Conservation (phyloP, 352 stramenopile genomes). For the Phytophthora hybrid region DNA sequence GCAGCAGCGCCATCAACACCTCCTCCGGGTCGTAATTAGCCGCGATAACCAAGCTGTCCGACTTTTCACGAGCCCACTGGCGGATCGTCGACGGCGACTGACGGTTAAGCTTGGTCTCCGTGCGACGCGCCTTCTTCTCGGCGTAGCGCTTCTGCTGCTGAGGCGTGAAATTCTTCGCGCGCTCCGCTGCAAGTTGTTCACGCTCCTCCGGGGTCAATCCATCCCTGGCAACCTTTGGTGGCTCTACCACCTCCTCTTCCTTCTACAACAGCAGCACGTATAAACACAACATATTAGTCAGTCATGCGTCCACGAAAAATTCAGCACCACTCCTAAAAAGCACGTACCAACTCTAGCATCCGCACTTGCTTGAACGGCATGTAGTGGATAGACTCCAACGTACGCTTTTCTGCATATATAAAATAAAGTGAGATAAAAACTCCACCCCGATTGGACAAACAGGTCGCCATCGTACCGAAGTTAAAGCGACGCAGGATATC, state of each 20-base stretch:
- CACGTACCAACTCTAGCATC: conserved; percentile 51
- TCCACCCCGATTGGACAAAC: neutral
- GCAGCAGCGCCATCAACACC: conserved; percentile 89
- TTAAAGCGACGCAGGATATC: conserved; percentile 90
- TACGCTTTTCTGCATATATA: conserved; percentile 59
- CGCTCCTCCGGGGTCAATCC: conserved; percentile 70
- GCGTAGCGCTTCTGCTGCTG: conserved; percentile 84
- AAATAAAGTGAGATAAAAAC: neutral
- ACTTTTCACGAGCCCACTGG: conserved; percentile 74
- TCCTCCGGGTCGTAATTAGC: conserved; percentile 91
- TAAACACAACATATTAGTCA: neutral
- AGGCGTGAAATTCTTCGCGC: conserved; percentile 83
- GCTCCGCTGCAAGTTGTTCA: conserved; percentile 70
- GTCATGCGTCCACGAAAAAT: neutral
- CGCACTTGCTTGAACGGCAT: conserved; percentile 74
- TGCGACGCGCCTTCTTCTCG: conserved; percentile 77
- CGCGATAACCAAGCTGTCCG: conserved; percentile 91
- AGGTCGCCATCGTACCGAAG: conserved; percentile 57
- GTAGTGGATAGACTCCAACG: conserved; percentile 80
- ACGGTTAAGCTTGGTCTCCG: conserved; percentile 82
- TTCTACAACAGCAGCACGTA: conserved; percentile 26
- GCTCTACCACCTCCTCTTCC: conserved; percentile 63
- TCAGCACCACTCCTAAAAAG: neutral
- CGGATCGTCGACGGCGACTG: conserved; percentile 74
- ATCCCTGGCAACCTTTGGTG: conserved; percentile 55